Percentiles rank a stretch among this genome's conserved stretches.
phyloP scores from a whole-genome alignment of 306 rosid genomes.

The Rosa lucieae region DNA sequence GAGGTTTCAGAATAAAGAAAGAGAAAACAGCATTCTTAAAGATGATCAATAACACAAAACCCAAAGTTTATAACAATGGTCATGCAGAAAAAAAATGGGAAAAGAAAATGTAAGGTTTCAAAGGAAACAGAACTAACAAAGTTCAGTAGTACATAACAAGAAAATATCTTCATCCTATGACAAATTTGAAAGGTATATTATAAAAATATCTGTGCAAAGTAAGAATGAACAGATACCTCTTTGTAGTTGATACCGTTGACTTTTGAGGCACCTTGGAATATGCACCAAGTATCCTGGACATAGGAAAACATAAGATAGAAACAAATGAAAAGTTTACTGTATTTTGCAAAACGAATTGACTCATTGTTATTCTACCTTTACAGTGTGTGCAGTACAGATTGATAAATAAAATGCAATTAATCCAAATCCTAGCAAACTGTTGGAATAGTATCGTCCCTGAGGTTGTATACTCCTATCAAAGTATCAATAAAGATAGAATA shows the following conservation, averaged over 20 bases:
- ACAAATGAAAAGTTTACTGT: not conserved
- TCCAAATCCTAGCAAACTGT: not conserved
- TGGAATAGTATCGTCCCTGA: not conserved
- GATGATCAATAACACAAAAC: not conserved
- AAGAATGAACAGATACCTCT: slow-evolving; percentile 46
- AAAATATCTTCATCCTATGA: not conserved
- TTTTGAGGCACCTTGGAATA: slow-evolving; percentile 68
- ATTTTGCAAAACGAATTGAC: not conserved
- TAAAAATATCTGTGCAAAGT: not conserved
- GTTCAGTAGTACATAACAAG: not conserved
- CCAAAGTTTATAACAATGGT: not conserved
- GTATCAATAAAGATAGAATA: not conserved
- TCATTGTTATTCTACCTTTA: not conserved
- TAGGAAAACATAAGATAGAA: not conserved
- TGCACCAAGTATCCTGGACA: slow-evolving; percentile 66
- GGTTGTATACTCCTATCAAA: not conserved
- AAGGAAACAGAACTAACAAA: not conserved
- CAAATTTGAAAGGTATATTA: not conserved
- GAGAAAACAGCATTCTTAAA: not conserved
- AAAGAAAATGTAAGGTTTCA: not conserved
- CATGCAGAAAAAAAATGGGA: not conserved
- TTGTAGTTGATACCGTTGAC: slow-evolving; percentile 47
- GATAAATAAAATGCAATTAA: not conserved
- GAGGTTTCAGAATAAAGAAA: not conserved
- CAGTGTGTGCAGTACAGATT: not conserved